phyloP scores from a whole-genome alignment of 495 filamentous ascomycete species.

The Baudoinia panamericana region DNA sequence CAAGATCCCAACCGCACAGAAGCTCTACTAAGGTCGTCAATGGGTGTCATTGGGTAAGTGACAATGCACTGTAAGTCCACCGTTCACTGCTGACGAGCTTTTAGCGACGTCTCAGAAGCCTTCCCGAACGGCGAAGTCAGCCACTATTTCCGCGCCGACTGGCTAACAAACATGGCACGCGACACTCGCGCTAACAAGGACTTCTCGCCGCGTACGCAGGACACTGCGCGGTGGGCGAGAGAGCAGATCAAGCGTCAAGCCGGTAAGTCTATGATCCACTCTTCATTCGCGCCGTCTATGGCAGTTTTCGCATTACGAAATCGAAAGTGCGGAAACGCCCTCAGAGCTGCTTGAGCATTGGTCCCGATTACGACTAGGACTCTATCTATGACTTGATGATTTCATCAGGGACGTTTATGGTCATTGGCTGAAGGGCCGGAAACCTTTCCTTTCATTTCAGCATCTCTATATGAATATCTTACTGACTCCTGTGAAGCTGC shows the following conservation, averaged over 20 bases:
- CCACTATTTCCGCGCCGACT: constrained; percentile 74
- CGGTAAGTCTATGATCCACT: constrained; percentile 25
- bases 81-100: constrained; percentile 5
- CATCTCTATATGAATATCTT: constrained; percentile 7
- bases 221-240: constrained; percentile 92
- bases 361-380: background rate
- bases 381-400: background rate
- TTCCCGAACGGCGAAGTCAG: constrained; percentile 83
- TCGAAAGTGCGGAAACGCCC: too few relatives aligned
- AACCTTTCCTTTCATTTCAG: too few relatives aligned
- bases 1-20: constrained; percentile 78
- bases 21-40: constrained; percentile 74
- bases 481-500: constrained; percentile 15
- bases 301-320: too few relatives aligned
- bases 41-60: constrained; percentile 89
- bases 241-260: constrained; percentile 94
- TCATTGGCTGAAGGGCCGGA: too few relatives aligned
- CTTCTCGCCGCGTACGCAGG: constrained; percentile 66
- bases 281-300: background rate
- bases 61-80: too few relatives aligned
- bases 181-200: constrained; percentile 77
- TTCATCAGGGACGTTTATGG: too few relatives aligned
- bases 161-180: constrained; percentile 75
- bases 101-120: constrained; percentile 81
- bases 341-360: background rate